Conservation (phyloP, 768 basidiomycete genomes). For the Mycena rosella region DNA sequence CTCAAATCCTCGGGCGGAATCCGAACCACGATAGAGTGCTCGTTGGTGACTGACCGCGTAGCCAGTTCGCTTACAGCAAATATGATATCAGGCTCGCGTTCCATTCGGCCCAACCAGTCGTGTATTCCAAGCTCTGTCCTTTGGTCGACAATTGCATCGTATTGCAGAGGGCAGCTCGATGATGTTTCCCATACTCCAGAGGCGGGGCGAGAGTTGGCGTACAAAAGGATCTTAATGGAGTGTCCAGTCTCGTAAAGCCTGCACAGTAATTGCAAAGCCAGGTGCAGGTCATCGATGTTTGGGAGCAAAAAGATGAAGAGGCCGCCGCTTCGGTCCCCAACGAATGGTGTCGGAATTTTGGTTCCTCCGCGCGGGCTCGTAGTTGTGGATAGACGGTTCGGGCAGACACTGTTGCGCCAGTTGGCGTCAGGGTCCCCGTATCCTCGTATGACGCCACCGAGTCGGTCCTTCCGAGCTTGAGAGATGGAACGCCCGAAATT, state of each 20-base stretch:
- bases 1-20: constrained; percentile 64
- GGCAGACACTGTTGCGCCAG: constrained; percentile 23
- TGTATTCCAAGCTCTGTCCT: constrained; percentile 22
- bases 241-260: constrained; percentile 48
- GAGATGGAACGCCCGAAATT: constrained; percentile 34
- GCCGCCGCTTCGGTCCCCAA: constrained; percentile 21
- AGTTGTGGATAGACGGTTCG: not conserved
- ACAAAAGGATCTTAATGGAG: constrained; percentile 47
- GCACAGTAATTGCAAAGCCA: constrained; percentile 52
- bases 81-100: constrained; percentile 47
- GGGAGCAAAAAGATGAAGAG: constrained; percentile 54
- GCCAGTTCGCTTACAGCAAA: constrained; percentile 48
- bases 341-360: not conserved
- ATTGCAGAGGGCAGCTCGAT: constrained; percentile 36
- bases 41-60: constrained; percentile 37
- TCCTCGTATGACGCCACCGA: constrained; percentile 36
- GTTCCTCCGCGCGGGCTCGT: constrained; percentile 1
- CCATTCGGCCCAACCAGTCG: constrained; percentile 49
- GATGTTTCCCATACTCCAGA: constrained; percentile 8
- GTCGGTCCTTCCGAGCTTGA: constrained; percentile 39
- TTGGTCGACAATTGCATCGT: constrained; percentile 19
- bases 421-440: constrained; percentile 31
- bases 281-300: constrained; percentile 46
- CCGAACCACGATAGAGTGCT: constrained; percentile 52
- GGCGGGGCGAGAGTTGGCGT: constrained; percentile 33